phyloP scores from a whole-genome alignment of 129 eudicot species.

The sunflower (Helianthus annuus) region DNA sequence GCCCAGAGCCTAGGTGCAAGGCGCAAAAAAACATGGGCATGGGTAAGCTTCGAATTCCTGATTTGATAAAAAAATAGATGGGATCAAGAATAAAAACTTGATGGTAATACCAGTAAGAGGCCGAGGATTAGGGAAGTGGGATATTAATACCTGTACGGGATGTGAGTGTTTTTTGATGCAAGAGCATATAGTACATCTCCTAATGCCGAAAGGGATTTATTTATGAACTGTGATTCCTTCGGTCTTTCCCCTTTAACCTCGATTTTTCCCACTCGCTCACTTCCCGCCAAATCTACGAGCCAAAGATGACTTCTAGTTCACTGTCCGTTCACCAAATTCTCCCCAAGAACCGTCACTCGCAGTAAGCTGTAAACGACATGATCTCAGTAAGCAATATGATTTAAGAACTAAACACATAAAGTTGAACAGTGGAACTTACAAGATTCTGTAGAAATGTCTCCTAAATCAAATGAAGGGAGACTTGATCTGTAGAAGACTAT shows the following conservation, averaged over 20 bases:
- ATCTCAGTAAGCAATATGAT: neutral
- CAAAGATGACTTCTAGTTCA: constrained; percentile 91
- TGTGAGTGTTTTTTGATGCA: constrained; percentile 87
- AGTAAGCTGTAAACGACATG: constrained; percentile 55
- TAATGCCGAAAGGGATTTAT: constrained; percentile 88
- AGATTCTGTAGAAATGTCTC: too few relatives aligned
- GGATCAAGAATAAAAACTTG: constrained; percentile 8
- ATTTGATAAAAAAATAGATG: constrained; percentile 16
- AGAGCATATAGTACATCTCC: constrained; percentile 98
- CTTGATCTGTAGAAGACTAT: too few relatives aligned
- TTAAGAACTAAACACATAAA: constrained; percentile 8
- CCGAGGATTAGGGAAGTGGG: constrained; percentile 28
- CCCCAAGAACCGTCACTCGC: constrained; percentile 78
- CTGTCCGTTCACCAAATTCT: constrained; percentile 73
- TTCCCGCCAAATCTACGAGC: constrained; percentile 97
- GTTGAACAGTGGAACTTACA: too few relatives aligned
- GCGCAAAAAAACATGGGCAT: too few relatives aligned
- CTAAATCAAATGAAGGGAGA: too few relatives aligned
- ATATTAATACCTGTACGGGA: constrained; percentile 75
- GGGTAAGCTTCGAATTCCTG: constrained; percentile 99
- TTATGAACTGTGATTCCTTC: constrained; percentile 93
- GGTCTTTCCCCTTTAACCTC: constrained; percentile 94
- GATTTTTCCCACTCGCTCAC: constrained; percentile 88
- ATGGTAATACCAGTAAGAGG: constrained; percentile 2
- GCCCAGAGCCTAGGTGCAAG: too few relatives aligned